Evolutionary conservation across 2,329 filamentous ascomycete species (phyloP), one percentile per base, ranked within the genome.

Genomic region (Microdochium nivale): DNA sequence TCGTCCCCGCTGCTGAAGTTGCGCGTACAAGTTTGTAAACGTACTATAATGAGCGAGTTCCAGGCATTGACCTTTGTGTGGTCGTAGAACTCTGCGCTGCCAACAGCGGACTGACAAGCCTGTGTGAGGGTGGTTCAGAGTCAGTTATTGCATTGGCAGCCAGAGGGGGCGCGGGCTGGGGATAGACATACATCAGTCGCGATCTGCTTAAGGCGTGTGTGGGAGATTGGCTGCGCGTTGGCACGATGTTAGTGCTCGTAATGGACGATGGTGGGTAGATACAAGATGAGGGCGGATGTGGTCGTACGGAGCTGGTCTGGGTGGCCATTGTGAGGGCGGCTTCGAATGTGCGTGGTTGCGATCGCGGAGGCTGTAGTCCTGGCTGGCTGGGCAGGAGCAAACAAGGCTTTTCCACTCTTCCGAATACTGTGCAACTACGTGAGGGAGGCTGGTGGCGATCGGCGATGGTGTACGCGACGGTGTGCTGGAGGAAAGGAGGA

Each of bases 21-120:
- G 50, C 32, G 46, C 27, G 13, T 32, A 25, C 24, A 40, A 48
- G 33, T 25, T 43, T 52, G n/a, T n/a, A 54, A 55, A 75, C 82
- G 62, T 80, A 95, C 90, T 70, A 97, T 96, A 70, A 99, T 97
- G 58, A 79, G 76, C 32, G 87, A 87, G 76, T 97, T 97, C 92
- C 92, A 97, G 60, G 83, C 74, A 66, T 87, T 83, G 33, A 92
- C 95, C 66, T 87, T 86, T 52, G 83, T 72, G 71, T 97, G 94
- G 58, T 95, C 87, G 74, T 99, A 99, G 71, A 80, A 84, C 55
- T 89, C 83, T 54, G 84, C 83, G 56, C 72, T 78, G 56, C 83
- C 82, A 62, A 97, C 81, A 54, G 89, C 87, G 59, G 78, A 79
- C 65, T 88, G 83, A 77, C 91, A 96, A 60, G 90, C 91, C 90